Evolutionary conservation across 345 rosid genomes (phyloP), one percentile per base, ranked within the genome.

Genomic region (Salix viminalis): DNA sequence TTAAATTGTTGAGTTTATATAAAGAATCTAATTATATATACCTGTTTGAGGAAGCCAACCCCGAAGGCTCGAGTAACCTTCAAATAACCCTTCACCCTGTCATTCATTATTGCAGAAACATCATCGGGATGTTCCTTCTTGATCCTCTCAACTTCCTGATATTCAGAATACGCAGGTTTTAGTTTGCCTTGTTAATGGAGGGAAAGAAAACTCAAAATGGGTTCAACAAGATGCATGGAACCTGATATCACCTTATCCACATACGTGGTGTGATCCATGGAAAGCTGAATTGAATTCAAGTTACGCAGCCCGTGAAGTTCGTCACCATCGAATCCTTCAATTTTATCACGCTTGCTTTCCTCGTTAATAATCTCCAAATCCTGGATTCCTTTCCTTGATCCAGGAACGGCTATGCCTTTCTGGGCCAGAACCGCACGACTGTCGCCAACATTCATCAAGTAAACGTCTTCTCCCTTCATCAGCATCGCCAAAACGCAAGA

Each of bases 21-120:
- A 26, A 44, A 13, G 9, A 30, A 15, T 41, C 13, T 41, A 34
- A 34, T 34, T 13, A 4, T 0, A 4, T 0, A 66, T 83, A 94
- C 98, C 96, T 91, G 91, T 76, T 95, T 95, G 71, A 95, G 91
- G 79, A 91, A 95, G 41, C 99, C 97, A 26, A 97, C 99, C 66
- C 99, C 99, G 7, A 93, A 95, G 44, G 99, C 99, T 67, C 99
- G 87, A 67, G 99, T 95, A 73, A 95, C 97, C 86, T 91, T 95
- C 88, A 95, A 83, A 18, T 93, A 91, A 32, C 99, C 97, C 82
- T 93, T 95, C 54, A 95, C 99, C 2, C 99, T 91, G 34, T 91
- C 97, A 28, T 95, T 95, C 79, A 85, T 65, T 79, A 93, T 73
- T 4, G 96, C 90, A 60, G 78, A 84, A 42, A 82, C 81, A 90